Base-by-base conservation (phyloP, 2,329 filamentous ascomycete species). In the Amauroascus niger region DNA sequence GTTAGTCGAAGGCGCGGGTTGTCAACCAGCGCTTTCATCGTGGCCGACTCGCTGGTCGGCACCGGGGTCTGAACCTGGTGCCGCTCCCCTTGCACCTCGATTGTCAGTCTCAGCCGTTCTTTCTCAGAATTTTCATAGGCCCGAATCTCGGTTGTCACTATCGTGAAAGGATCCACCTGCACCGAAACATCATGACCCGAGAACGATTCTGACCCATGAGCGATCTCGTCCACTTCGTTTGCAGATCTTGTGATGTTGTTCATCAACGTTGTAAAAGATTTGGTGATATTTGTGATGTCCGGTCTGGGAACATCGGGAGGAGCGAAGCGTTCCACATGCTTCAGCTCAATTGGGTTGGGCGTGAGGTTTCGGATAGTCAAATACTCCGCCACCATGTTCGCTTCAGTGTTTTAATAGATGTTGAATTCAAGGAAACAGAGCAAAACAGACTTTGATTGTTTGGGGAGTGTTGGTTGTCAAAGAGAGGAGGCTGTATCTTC, bases 61-160 rank as follows among this genome's bases (percentile, higher is more conserved):
- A 83, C 83, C 0, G 86, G 85, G 18, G 82, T 78, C 64, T 91
- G 86, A 58, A 89, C 79, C 60, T 84, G 80, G 69, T 94, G 90
- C 55, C 73, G 74, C 59, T 84, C 78, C 52, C 79, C 50, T 60
- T 77, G 69, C 3, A 66, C 78, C 61, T 85, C 79, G 63, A 97
- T 84, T 1, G 82, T 87, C 54, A 96, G 74, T 32, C 87, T 84
- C 46, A 94, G 64, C 11, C 86, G 77, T 63, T 91, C 85, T 49
- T 78, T 79, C 11, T 69, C 67, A 28, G 74, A 75, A 28, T 77
- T 73, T 49, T 83, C 77, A 39, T 79, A 76, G 3, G 79, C 66
- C 57, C 76, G 74, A 64, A 91, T 75, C 24, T 84, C 77, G 0
- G 86, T 86, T 37, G 72, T 72, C 57, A 77, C 74, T 7, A 80